Evolutionary conservation across 2,329 filamentous ascomycete species (phyloP), one percentile per base, ranked within the genome.

Genomic region (Conoideocrella luteorostrata): DNA sequence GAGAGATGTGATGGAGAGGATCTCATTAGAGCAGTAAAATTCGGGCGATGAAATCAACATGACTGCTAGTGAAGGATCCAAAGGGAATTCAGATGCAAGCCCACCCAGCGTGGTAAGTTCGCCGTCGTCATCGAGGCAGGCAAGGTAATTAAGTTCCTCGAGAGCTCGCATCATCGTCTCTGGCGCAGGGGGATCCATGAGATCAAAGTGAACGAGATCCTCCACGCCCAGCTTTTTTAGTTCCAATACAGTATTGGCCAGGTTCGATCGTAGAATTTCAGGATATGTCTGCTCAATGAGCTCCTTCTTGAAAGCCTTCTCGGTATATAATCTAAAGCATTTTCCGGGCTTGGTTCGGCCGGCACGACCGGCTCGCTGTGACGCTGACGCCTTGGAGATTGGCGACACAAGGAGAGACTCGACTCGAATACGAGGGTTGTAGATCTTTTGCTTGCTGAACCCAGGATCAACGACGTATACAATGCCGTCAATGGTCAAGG

Each of bases 391-490:
- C 65, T 96, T 97, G 47, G 90, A 97, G 54, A 98, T 97, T 18
- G 93, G 90, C 3, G 93, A 96, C 5, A 98, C 91, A n/a, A 98
- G 75, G 7, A 98, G 77, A 1, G 93, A 97, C 68, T 98, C 93
- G 51, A 98, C 90, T 64, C 93, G 83, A 56, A 95, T 94, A 48
- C 93, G 83, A 18, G 93, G 91, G 65, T 98, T 97, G 74, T 97
- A 98, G 50, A 97, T 93, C 68, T 97, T 98, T 60, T 98, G 93
- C 71, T 98, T 98, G 70, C 89, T 95, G 72, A 98, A 98, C 28
- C 93, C 93, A 2, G 93, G 91, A 59, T 98, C 93, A n/a, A 98
- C 91, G 26, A 98, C 93, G 59, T 96, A 98, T 28, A 98, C 93
- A 51, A 98, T 98, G 62, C 93, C 93, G 60, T 98, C 93, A 48